Evolutionary conservation across 2,329 filamentous ascomycete species (phyloP).

Genomic region (Thelonectria discophora): DNA sequence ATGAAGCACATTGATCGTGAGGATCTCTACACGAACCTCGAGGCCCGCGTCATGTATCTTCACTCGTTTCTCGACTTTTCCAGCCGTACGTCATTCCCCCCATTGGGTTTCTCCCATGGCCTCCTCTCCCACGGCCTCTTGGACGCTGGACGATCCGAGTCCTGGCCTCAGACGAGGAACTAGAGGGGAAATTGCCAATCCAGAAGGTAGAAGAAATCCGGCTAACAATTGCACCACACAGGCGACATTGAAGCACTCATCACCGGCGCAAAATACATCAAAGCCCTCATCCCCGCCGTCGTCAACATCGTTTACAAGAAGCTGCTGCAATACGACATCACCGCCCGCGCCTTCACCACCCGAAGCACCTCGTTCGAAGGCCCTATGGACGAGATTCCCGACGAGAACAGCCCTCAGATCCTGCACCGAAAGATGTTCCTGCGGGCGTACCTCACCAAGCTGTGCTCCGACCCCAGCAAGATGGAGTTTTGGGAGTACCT

Average conservation of each 20-base stretch:
- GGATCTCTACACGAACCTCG: conserved; percentile 75
- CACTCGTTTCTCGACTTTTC: conserved; percentile 81
- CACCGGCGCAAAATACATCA: conserved; percentile 77
- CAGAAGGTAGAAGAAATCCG: neutral
- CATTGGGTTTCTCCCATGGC: neutral
- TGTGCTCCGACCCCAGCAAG: conserved; percentile 77
- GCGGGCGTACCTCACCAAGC: conserved; percentile 76
- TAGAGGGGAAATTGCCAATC: neutral
- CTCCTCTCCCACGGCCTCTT: too few relatives aligned
- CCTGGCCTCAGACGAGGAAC: too few relatives aligned
- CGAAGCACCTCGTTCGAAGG: conserved; percentile 71
- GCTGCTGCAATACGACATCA: conserved; percentile 82
- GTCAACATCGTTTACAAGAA: conserved; percentile 89
- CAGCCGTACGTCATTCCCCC: conserved; percentile 62
- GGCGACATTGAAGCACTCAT: conserved; percentile 77
- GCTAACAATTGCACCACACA: conserved; percentile 44
- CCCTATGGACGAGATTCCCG: conserved; percentile 68
- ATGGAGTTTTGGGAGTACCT: conserved; percentile 87
- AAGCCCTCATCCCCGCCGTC: conserved; percentile 81
- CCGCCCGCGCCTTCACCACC: conserved; percentile 77
- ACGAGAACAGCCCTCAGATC: conserved; percentile 78
- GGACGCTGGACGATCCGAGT: too few relatives aligned
- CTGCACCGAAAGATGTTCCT: conserved; percentile 80
- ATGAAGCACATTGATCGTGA: conserved; percentile 73
- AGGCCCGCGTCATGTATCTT: conserved; percentile 74